These are phyloP conservation scores for Phoma sp. DNA, from an alignment of 2,329 filamentous ascomycete genomes.

Conservation along the genomic window DNA sequence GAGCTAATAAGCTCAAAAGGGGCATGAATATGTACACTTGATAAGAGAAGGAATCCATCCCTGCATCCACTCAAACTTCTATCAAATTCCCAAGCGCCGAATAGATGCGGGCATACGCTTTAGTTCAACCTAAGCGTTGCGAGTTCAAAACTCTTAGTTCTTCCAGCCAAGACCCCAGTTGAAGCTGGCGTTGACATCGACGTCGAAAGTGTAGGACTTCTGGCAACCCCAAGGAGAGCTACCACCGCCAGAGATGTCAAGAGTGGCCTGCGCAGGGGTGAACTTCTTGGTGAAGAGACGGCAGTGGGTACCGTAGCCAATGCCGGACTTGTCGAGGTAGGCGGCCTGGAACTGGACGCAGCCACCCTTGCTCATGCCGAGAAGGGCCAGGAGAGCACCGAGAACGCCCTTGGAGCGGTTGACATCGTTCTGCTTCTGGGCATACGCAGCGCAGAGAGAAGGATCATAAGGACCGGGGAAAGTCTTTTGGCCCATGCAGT, in stretches of 20 bases:
- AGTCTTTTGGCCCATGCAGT: conserved; percentile 36
- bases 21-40: conserved; percentile 20
- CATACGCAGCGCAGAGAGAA: conserved; percentile 33
- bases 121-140: background rate
- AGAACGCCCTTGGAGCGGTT: conserved; percentile 28
- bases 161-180: conserved; percentile 23
- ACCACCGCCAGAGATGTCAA: conserved; percentile 27
- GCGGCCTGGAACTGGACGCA: conserved; percentile 37
- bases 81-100: conserved; percentile 9
- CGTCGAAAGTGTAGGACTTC: conserved; percentile 34
- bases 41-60: conserved; percentile 4
- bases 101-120: conserved; percentile 1
- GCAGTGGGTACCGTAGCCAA: conserved; percentile 36
- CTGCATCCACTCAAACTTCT: background rate
- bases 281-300: conserved; percentile 38
- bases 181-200: conserved; percentile 33
- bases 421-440: conserved; percentile 32
- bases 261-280: conserved; percentile 22
- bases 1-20: conserved; percentile 14
- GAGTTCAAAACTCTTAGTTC: conserved; percentile 11
- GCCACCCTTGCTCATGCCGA: conserved; percentile 30
- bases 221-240: conserved; percentile 28
- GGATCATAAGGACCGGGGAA: conserved; percentile 38
- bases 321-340: conserved; percentile 32
- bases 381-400: conserved; percentile 20